Evolutionary conservation across 1,284 basidiomycete genomes (phyloP), one percentile per base, ranked within the genome.

Genomic region (Clitocybe nebularis): DNA sequence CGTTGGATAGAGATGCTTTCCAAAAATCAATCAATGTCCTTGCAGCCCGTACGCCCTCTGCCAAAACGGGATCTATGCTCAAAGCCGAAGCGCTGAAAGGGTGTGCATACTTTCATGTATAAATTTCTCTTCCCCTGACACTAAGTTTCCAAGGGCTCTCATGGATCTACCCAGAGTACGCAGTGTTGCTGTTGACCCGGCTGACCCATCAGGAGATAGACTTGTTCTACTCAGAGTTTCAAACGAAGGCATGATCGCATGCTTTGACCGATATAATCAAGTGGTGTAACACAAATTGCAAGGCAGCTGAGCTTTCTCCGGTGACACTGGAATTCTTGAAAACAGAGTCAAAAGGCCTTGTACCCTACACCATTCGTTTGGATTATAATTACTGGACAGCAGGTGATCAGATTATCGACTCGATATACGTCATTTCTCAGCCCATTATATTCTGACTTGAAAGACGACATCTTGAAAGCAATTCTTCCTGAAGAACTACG

Each of bases 321-420:
- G 74, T 76, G 22, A 71, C 79, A 22, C 62, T 66, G 36, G 63
- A 73, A 4, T 79, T 81, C 54, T 61, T 94, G 40, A 62, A 71
- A 22, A 59, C 62, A 13, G 70, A 84, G 48, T 64, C 71, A 1
- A 72, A 69, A 19, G 74, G 75, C 9, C 55, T 91, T n/a, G 68
- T 77, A 8, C 63, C 66, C 7, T 75, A 89, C 55, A 67, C 63
- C 1, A 51, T 96, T 22, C 64, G 80, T 13, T 65, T 96, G 16
- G 75, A 78, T 45, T 96, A 96, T 58, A 75, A 87, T 55, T 85
- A 90, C 60, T 96, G 92, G 92, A 83, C 74, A 3, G 77, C 87
- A 42, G 82, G 92, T 91, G 51, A 6, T 21, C 43, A 69, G 53
- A n/a, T 26, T 23, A 16, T 4, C 24, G 13, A 17, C 11, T 13